Evolutionary conservation across 176 grass and related monocot genomes (phyloP).

Genomic region (Calamus simplicifolius): DNA sequence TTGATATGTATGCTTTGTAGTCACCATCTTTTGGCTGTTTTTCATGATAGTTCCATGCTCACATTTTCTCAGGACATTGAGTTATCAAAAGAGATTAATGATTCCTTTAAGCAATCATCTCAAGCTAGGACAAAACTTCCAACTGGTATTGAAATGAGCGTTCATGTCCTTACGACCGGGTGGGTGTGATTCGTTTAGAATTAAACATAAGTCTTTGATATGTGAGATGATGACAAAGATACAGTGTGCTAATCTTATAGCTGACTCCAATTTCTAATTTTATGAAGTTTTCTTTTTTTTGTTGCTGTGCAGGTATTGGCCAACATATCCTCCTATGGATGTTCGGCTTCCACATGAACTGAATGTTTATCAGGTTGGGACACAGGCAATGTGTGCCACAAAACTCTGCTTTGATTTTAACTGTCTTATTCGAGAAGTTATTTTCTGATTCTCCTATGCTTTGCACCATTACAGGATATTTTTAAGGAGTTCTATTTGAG

Average conservation of each 20-base stretch:
- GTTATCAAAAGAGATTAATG: constrained; percentile 99
- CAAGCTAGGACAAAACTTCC: constrained; percentile 97
- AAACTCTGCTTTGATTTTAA: too few relatives aligned
- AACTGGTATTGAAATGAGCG: constrained; percentile 95
- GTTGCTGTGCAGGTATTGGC: constrained; percentile 82
- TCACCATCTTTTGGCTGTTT: too few relatives aligned
- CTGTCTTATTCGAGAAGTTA: too few relatives aligned
- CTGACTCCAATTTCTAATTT: too few relatives aligned
- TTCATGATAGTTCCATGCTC: neutral
- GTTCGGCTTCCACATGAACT: constrained; percentile 93
- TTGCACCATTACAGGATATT: constrained; percentile 60
- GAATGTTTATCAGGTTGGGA: constrained; percentile 94
- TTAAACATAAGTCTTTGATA: too few relatives aligned
- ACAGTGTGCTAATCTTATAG: too few relatives aligned
- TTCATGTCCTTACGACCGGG: constrained; percentile 98
- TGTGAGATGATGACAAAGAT: too few relatives aligned
- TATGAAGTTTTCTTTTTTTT: neutral
- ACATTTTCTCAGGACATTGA: constrained; percentile 64
- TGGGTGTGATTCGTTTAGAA: constrained; percentile 10
- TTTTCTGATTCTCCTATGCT: neutral
- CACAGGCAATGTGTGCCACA: neutral
- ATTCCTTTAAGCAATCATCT: constrained; percentile 99
- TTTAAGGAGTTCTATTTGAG: constrained; percentile 99
- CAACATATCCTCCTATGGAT: constrained; percentile 98
- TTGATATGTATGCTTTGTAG: too few relatives aligned